A percentile compares a stretch with the other conserved stretches of the same genome.
Conservation (phyloP, 1,284 basidiomycete species). For the Neotropicomus parvogracilis region DNA sequence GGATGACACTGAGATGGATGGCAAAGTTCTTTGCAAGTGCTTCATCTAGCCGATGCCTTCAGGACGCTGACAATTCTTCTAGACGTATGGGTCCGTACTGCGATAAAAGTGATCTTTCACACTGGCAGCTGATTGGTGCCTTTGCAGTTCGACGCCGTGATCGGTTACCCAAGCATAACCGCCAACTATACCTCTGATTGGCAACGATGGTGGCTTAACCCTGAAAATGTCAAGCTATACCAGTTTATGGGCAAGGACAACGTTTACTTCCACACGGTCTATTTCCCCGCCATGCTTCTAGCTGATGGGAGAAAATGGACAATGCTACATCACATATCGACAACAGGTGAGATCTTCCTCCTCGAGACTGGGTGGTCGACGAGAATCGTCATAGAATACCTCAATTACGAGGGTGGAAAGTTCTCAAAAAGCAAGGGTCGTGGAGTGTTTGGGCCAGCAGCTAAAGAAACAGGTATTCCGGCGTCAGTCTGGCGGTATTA, state of each 20-base stretch:
- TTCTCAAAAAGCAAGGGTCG: constrained; percentile 98
- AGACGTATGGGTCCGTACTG: constrained; percentile 78
- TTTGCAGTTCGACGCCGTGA: constrained; percentile 90
- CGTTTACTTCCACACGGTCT: constrained; percentile 97
- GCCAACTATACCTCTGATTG: constrained; percentile 93
- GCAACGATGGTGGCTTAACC: constrained; percentile 98
- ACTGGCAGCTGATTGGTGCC: constrained; percentile 10
- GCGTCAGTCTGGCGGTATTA: constrained; percentile 98
- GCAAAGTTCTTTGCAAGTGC: constrained; percentile 91
- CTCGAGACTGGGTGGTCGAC: constrained; percentile 1
- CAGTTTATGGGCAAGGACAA: constrained; percentile 99
- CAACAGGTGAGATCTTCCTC: constrained; percentile 65
- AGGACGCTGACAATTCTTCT: constrained; percentile 9
- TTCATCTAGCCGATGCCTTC: background rate
- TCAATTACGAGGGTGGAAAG: constrained; percentile 98
- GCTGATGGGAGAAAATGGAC: constrained; percentile 94
- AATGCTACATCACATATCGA: constrained; percentile 90
- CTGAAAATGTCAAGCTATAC: constrained; percentile 86
- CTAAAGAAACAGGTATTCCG: constrained; percentile 89
- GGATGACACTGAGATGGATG: constrained; percentile 80
- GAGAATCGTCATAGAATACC: constrained; percentile 66
- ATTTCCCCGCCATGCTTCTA: constrained; percentile 89
- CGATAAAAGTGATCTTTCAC: background rate
- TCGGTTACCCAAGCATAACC: constrained; percentile 97
- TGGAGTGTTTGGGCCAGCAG: constrained; percentile 96